Evolutionary conservation across 768 basidiomycete genomes (phyloP).

Genomic region (Suillus subalutaceus): DNA sequence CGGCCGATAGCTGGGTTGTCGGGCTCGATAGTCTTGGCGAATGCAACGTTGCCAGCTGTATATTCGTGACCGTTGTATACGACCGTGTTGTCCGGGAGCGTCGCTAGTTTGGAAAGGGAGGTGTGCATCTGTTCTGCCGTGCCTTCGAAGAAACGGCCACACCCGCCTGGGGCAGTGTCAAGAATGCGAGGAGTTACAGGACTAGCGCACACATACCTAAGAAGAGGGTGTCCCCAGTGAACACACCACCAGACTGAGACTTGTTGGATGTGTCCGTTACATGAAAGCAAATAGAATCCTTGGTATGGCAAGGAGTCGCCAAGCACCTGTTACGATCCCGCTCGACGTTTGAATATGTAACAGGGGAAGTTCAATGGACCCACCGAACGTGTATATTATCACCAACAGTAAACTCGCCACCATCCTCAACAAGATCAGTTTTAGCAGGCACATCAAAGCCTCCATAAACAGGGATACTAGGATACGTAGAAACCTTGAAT

Average conservation of each 20-base stretch:
- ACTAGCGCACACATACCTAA: slow-evolving; percentile 29
- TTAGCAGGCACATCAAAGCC: slow-evolving; percentile 75
- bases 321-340: slow-evolving; percentile 55
- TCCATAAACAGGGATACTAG: slow-evolving; percentile 66
- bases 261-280: slow-evolving; percentile 53
- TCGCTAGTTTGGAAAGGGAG: slow-evolving; percentile 67
- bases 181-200: neutral
- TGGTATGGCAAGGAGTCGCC: slow-evolving; percentile 92
- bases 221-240: slow-evolving; percentile 96
- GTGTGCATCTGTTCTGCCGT: slow-evolving; percentile 77
- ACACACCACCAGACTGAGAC: slow-evolving; percentile 71
- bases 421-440: slow-evolving; percentile 77
- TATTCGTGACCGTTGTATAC: slow-evolving; percentile 95
- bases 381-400: slow-evolving; percentile 63
- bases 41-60: slow-evolving; percentile 72
- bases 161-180: slow-evolving; percentile 54
- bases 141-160: slow-evolving; percentile 95
- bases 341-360: slow-evolving; percentile 7
- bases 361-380: slow-evolving; percentile 8
- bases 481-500: slow-evolving; percentile 43
- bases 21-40: slow-evolving; percentile 67
- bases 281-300: slow-evolving; percentile 94
- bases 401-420: slow-evolving; percentile 77
- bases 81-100: slow-evolving; percentile 77
- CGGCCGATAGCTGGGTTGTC: slow-evolving; percentile 61